These are phyloP conservation scores for Talaromyces sp. DNA, from an alignment of 2,329 filamentous ascomycete species.

Conservation along the genomic window DNA sequence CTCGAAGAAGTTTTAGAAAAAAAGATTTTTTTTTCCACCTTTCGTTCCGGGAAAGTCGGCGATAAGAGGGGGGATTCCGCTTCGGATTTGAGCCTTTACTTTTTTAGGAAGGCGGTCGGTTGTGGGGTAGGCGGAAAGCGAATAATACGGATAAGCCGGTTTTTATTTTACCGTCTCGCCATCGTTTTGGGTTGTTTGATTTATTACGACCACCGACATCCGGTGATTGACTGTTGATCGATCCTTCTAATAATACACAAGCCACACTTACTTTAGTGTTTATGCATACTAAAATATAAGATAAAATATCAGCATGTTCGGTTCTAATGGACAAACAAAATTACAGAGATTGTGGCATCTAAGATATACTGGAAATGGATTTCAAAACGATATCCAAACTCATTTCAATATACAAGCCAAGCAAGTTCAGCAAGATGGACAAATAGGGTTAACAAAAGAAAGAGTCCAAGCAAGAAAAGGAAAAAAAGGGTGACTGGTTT, in stretches of 20 bases:
- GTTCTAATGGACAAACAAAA: not conserved
- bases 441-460: not conserved
- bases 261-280: not conserved
- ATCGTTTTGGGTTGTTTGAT: not conserved
- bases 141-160: not conserved
- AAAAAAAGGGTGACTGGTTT: not conserved
- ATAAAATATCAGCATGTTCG: not conserved
- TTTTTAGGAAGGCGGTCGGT: conserved; percentile 3
- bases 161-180: not conserved
- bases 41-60: conserved; percentile 5
- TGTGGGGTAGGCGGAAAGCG: not conserved
- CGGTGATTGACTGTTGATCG: not conserved
- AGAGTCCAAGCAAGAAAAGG: not conserved
- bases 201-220: not conserved
- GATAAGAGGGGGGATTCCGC: not conserved
- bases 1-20: conserved; percentile 4
- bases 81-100: not conserved
- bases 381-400: not conserved
- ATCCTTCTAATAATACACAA: no score
- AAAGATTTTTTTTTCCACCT: conserved; percentile 4
- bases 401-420: not conserved
- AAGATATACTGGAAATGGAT: not conserved
- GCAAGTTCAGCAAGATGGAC: not conserved
- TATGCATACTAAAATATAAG: no score
- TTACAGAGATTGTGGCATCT: not conserved